A percentile compares a stretch with the other conserved stretches of the same genome.
Conservation (phyloP, 1,139 yeast species). For the Hyphopichia fennica region DNA sequence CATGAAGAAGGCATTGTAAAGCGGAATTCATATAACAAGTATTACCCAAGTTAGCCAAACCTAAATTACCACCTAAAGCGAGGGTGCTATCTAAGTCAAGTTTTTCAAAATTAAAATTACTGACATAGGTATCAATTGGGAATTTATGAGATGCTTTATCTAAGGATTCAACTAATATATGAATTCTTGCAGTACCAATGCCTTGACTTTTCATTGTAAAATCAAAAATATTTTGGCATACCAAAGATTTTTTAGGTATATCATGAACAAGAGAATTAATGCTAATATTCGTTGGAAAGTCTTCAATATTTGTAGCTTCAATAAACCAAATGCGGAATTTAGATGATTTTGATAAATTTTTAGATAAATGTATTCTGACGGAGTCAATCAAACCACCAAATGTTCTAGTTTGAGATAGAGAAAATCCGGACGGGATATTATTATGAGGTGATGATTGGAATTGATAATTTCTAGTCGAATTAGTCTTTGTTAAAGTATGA, state of each 20-base stretch:
- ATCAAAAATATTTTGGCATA: conserved; percentile 23
- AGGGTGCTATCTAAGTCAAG: conserved; percentile 15
- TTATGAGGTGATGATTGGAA: conserved; percentile 6
- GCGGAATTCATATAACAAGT: conserved; percentile 98
- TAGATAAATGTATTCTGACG: conserved; percentile 20
- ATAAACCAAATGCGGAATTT: conserved; percentile 43
- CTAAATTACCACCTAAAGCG: conserved; percentile 43
- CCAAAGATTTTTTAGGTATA: conserved; percentile 29
- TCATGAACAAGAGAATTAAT: conserved; percentile 30
- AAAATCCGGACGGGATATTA: conserved; percentile 14
- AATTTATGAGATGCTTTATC: conserved; percentile 23
- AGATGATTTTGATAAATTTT: conserved; percentile 14
- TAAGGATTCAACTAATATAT: conserved; percentile 33
- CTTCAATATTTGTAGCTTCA: conserved; percentile 22
- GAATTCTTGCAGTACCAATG: conserved; percentile 24
- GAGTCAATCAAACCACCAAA: conserved; percentile 33
- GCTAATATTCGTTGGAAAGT: conserved; percentile 24
- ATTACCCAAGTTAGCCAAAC: conserved; percentile 83
- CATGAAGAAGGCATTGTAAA: conserved; percentile 82
- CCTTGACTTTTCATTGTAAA: conserved; percentile 34
- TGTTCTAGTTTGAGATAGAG: conserved; percentile 32
- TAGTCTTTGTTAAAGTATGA: conserved; percentile 45
- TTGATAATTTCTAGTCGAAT: conserved; percentile 11
- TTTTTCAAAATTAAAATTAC: conserved; percentile 15
- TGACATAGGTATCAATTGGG: conserved; percentile 31